phyloP scores from a whole-genome alignment of 2,329 filamentous ascomycete genomes.

The Fusarium mangiferae region DNA sequence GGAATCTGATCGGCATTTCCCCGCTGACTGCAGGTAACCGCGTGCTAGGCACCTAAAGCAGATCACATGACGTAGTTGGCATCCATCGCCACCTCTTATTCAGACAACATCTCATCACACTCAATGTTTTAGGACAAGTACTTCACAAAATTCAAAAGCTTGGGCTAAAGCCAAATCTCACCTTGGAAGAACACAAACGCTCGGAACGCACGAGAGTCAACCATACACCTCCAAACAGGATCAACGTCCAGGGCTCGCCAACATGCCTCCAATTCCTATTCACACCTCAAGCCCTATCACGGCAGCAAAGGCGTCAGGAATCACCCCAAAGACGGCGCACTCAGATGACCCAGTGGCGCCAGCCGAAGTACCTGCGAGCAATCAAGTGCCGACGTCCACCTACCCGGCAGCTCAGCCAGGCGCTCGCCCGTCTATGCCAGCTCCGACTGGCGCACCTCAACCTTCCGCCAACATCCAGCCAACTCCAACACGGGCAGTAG shows the following conservation, averaged over 20 bases:
- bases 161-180: background rate
- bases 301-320: constrained; percentile 62
- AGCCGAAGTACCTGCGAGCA: constrained; percentile 35
- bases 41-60: constrained; percentile 22
- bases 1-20: constrained; percentile 40
- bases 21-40: constrained; percentile 33
- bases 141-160: background rate
- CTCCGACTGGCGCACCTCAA: constrained; percentile 53
- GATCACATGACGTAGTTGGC: constrained; percentile 39
- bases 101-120: constrained; percentile 24
- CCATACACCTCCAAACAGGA: background rate
- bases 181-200: background rate
- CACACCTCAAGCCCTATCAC: constrained; percentile 69
- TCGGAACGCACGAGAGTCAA: background rate
- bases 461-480: constrained; percentile 52
- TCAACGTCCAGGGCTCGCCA: constrained; percentile 15
- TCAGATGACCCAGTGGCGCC: constrained; percentile 35
- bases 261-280: constrained; percentile 71
- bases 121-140: background rate
- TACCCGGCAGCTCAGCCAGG: constrained; percentile 43
- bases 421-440: constrained; percentile 52
- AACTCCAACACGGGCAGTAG: constrained; percentile 54
- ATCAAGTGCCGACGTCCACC: constrained; percentile 48
- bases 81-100: constrained; percentile 29
- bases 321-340: constrained; percentile 58